Conservation (phyloP, 2,329 filamentous ascomycete species). For the Ciborinia camelliae region DNA sequence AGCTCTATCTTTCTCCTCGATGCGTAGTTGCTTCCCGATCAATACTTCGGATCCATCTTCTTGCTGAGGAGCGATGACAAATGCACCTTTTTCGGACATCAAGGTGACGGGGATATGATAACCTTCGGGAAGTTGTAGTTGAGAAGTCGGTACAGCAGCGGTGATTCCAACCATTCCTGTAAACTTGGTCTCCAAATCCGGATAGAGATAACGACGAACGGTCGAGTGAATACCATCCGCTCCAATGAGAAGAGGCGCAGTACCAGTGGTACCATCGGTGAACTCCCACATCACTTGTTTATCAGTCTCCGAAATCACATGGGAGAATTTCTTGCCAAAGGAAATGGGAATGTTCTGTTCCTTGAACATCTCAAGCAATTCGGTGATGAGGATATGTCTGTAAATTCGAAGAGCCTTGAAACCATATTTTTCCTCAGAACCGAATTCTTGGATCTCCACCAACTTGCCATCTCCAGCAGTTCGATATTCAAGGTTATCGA, state of each 20-base stretch:
- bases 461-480: conserved; percentile 38
- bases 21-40: conserved; percentile 45
- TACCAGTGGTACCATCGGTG: conserved; percentile 43
- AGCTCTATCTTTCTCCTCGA: conserved; percentile 40
- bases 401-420: conserved; percentile 55
- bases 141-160: conserved; percentile 28
- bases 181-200: conserved; percentile 48
- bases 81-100: conserved; percentile 41
- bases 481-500: conserved; percentile 47
- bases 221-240: conserved; percentile 59
- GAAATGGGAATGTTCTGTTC: conserved; percentile 43
- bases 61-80: conserved; percentile 50
- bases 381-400: conserved; percentile 49
- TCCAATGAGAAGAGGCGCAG: conserved; percentile 49
- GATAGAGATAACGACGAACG: conserved; percentile 50
- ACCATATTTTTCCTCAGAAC: conserved; percentile 46
- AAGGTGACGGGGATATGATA: conserved; percentile 28
- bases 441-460: conserved; percentile 48
- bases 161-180: conserved; percentile 45
- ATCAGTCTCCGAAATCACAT: conserved; percentile 43
- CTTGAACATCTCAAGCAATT: conserved; percentile 44
- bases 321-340: conserved; percentile 48
- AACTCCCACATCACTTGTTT: conserved; percentile 47
- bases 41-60: conserved; percentile 48
- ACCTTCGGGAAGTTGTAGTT: conserved; percentile 24